Evolutionary conservation across 2,329 filamentous ascomycete species (phyloP), one percentile per base, ranked within the genome.

Genomic region (Orbilia javanica): DNA sequence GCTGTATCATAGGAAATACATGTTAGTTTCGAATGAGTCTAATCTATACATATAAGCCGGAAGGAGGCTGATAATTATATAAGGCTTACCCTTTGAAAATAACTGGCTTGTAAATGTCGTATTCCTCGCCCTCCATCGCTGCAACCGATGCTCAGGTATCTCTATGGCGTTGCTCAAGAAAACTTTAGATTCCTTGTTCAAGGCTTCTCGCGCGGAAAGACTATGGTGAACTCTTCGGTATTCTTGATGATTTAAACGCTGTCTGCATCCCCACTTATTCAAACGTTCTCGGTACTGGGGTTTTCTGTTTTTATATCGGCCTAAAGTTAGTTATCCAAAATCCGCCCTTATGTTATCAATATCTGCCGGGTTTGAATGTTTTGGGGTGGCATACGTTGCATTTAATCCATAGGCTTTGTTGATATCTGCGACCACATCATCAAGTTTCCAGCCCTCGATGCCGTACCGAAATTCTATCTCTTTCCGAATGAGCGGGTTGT

Each of bases 241-340:
- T 36, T 69, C 65, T 60, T 60, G 10, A 18, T 50, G 34, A 4
- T 69, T 69, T 4, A 69, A 22, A 25, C 67, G 67, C 18, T 70
- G 53, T 42, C 53, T 60, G 10, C 57, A 72, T 1, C 69, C 69
- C 69, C 69, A 72, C 29, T 72, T 72, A 11, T 46, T n/a, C 20
- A 72, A 22, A 11, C 69, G 57, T 13, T 60, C 60, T 66, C 63
- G 44, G 15, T 66, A 66, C 50, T 66, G 63, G 18, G 15, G 8
- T 53, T 39, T 66, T 66, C 63, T 60, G n/a, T 42, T 34, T 34
- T 39, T 25, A 3, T 6, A 27, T 22, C 5, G n/a, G 11, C 20
- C 2, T 0, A 42, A 60, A 39, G 27, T 60, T 11, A 60, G 53
- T 4, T 55, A 34, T 55, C 1, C 48, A 4, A 3, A 2, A 20